These are phyloP conservation scores for Penicillium simplicissimum DNA, from an alignment of 495 filamentous ascomycete genomes.

Conservation along the genomic window DNA sequence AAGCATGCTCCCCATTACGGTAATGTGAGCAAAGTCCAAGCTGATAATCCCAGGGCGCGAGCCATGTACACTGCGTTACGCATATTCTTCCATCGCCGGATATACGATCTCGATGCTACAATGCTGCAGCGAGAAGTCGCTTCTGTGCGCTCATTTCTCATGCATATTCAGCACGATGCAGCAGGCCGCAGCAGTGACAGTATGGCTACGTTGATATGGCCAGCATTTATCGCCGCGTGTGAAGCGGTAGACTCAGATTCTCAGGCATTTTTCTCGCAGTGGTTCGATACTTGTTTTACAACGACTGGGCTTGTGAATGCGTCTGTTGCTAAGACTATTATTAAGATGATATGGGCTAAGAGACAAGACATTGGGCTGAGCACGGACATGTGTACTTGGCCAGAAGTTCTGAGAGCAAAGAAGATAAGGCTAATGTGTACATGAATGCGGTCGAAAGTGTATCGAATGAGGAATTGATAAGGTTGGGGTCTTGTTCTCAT, in stretches of 20 bases:
- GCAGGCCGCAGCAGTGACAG: background rate
- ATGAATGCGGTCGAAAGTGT: background rate
- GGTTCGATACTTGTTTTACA: slow-evolving; percentile 23
- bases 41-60: slow-evolving; percentile 7
- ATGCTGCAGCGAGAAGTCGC: slow-evolving; percentile 22
- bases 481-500: too few relatives aligned
- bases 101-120: slow-evolving; percentile 24
- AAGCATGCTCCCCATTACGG: background rate
- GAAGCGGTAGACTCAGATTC: slow-evolving; percentile 16
- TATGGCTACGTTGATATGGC: slow-evolving; percentile 26
- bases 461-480: background rate
- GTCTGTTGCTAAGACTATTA: slow-evolving; percentile 15
- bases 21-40: background rate
- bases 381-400: slow-evolving; percentile 16
- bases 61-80: slow-evolving; percentile 25
- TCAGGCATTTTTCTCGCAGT: slow-evolving; percentile 17
- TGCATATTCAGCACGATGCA: slow-evolving; percentile 11
- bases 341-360: slow-evolving; percentile 21
- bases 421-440: slow-evolving; percentile 24
- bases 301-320: slow-evolving; percentile 18
- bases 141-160: slow-evolving; percentile 9
- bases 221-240: slow-evolving; percentile 27
- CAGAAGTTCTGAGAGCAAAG: slow-evolving; percentile 21
- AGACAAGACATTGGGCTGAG: slow-evolving; percentile 1
- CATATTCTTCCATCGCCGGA: slow-evolving; percentile 26